Evolutionary conservation across 352 stramenopile genomes (phyloP).

Genomic region (Globisporangium radiosum): DNA sequence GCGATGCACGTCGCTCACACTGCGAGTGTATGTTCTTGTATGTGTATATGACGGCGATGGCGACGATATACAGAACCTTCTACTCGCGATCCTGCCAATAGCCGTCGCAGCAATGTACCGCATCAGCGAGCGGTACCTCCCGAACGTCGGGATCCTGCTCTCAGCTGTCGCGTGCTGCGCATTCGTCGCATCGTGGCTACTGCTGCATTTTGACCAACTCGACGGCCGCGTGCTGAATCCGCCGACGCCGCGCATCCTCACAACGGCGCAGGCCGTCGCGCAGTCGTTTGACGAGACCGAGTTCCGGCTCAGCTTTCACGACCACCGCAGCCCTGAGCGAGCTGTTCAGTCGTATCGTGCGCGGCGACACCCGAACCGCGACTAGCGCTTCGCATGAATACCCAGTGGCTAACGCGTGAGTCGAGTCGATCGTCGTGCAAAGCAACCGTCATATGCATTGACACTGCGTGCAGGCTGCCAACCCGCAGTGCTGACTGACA

Average conservation of each 20-base stretch:
- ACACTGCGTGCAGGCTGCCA: neutral
- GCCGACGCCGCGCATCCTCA: slow-evolving; percentile 20
- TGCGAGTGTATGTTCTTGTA: neutral
- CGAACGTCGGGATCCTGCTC: slow-evolving; percentile 30
- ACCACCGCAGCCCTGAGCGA: slow-evolving; percentile 4
- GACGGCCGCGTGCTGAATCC: slow-evolving; percentile 24
- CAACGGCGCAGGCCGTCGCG: slow-evolving; percentile 12
- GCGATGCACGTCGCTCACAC: too few relatives aligned
- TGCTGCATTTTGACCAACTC: slow-evolving; percentile 19
- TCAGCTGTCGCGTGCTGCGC: slow-evolving; percentile 14
- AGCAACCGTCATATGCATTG: slow-evolving; percentile 5
- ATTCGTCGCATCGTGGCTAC: slow-evolving; percentile 17
- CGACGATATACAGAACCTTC: slow-evolving; percentile 26
- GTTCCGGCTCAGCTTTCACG: slow-evolving; percentile 10
- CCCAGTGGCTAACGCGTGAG: too few relatives aligned
- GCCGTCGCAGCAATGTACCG: slow-evolving; percentile 29
- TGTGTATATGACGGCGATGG: too few relatives aligned
- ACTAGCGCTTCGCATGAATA: neutral
- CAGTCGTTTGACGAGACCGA: slow-evolving; percentile 13
- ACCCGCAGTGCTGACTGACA: too few relatives aligned
- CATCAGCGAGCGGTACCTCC: slow-evolving; percentile 30
- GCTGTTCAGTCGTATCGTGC: slow-evolving; percentile 1
- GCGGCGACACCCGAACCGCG: neutral
- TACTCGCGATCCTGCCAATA: slow-evolving; percentile 33
- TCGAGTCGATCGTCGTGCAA: neutral